Percentiles rank a stretch among this genome's conserved stretches.
phyloP scores from a whole-genome alignment of 805 yeast species.

The Zygosaccharomyces pseudorouxii region DNA sequence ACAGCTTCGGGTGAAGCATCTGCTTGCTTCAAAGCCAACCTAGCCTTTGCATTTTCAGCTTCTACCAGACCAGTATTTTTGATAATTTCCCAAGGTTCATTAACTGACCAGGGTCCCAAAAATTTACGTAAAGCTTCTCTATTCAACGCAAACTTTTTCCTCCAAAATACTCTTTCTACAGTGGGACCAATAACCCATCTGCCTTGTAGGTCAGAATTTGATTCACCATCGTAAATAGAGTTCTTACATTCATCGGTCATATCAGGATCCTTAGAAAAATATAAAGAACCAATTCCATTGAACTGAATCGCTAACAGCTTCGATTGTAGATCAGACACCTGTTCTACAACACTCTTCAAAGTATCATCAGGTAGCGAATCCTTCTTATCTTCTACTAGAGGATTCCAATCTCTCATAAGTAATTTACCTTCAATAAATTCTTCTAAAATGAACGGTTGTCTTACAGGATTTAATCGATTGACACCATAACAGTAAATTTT shows the following conservation, averaged over 20 bases:
- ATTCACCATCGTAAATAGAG: conserved; percentile 59
- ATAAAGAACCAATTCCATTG: conserved; percentile 74
- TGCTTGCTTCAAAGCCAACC: conserved; percentile 51
- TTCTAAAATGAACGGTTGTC: conserved; percentile 73
- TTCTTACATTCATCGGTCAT: conserved; percentile 26
- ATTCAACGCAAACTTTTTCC: conserved; percentile 53
- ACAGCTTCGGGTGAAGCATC: conserved; percentile 44
- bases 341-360: conserved; percentile 59
- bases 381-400: conserved; percentile 55
- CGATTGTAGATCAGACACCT: conserved; percentile 63
- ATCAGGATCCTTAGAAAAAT: conserved; percentile 65
- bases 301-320: conserved; percentile 54
- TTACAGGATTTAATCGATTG: conserved; percentile 55
- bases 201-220: conserved; percentile 42
- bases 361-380: conserved; percentile 46
- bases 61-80: conserved; percentile 62
- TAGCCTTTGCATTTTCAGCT: conserved; percentile 52
- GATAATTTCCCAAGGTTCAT: conserved; percentile 58
- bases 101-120: conserved; percentile 72
- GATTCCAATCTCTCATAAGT: conserved; percentile 89
- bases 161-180: conserved; percentile 73
- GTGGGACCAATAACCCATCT: conserved; percentile 94
- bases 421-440: conserved; percentile 76
- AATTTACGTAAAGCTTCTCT: conserved; percentile 44
- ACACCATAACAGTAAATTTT: conserved; percentile 64